Conservation (phyloP, 2,329 filamentous ascomycete genomes). For the Curvularia sp. region DNA sequence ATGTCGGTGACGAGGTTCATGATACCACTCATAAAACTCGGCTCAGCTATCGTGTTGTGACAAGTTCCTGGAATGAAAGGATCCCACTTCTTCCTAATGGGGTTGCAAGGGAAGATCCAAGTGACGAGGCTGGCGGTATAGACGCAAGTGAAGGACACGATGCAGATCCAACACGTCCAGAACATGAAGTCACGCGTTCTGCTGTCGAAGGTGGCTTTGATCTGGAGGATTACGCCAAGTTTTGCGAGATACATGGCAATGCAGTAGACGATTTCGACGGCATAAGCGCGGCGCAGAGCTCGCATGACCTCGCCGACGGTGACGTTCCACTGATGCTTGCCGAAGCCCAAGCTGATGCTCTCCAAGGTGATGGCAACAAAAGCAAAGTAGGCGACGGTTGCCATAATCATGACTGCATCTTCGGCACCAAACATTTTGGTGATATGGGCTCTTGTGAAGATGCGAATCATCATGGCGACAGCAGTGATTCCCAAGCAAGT, state of each 20-base stretch:
- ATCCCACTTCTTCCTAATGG: constrained; percentile 27
- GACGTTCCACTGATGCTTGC: constrained; percentile 23
- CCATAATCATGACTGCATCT: constrained; percentile 6
- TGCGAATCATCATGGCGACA: constrained; percentile 4
- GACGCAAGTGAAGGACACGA: constrained; percentile 13
- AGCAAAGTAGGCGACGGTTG: constrained; percentile 7
- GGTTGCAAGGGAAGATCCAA: constrained; percentile 20
- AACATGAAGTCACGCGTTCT: constrained; percentile 14
- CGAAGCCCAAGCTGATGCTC: constrained; percentile 7
- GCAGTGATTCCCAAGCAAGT: background rate
- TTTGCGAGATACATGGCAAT: constrained; percentile 24
- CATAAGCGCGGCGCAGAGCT: constrained; percentile 18
- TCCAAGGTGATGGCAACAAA: constrained; percentile 14
- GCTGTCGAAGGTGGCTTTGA: constrained; percentile 21
- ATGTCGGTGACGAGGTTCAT: constrained; percentile 22
- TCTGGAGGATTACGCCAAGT: constrained; percentile 23
- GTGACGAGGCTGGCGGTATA: constrained; percentile 16
- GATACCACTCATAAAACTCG: constrained; percentile 19
- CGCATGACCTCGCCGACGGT: constrained; percentile 12
- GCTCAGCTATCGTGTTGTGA: constrained; percentile 20
- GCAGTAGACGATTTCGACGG: constrained; percentile 24
- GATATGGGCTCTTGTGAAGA: constrained; percentile 9
- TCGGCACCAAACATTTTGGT: background rate
- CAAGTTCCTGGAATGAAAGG: constrained; percentile 26
- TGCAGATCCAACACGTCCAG: constrained; percentile 27